Evolutionary conservation across 768 basidiomycete species (phyloP), one percentile per base, ranked within the genome.

Genomic region (Mycena metata): DNA sequence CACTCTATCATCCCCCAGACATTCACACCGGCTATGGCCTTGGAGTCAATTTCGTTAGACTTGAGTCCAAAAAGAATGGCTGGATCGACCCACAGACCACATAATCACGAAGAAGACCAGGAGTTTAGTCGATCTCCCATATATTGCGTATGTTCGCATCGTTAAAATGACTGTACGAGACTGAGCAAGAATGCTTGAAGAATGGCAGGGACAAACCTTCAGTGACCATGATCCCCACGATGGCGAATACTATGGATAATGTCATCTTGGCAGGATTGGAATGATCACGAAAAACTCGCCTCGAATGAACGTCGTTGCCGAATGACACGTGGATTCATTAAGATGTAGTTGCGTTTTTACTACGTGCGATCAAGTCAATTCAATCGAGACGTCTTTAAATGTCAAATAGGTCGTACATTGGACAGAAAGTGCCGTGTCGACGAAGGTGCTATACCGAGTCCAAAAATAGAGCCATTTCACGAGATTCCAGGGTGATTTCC

Each of bases 381-480:
- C 2, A n/a, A n/a, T n/a, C n/a, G n/a, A 56, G 16, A 5, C 1
- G 45, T 6, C 10, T 36, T 26, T 21, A 26, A 5, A n/a, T 24
- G 10, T 16, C 26, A 33, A 13, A 15, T 16, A 30, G 30, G 7
- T 16, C 60, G 52, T 43, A 56, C 62, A 33, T 43, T 64, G 46
- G 10, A 56, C 63, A 8, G 39, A 36, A 36, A 66, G 23, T 33
- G 64, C 41, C 7, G 57, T 46, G 35, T 66, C 64, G 24, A 66
- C 24, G 50, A 66, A 66, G 26, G 56, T 43, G 33, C 57, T 33
- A 19, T 59, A 66, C 30, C 66, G 30, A 11, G 66, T 16, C 58
- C 59, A 67, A 9, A 67, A 45, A 67, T 67, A 67, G 24, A 67
- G 57, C 10, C 23, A 41, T 26, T 66, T 66, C 11, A 66, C 26